Evolutionary conservation across 441 rosid genomes (phyloP), one percentile per base, ranked within the genome.

Genomic region (Rhodomyrtus psidioides): DNA sequence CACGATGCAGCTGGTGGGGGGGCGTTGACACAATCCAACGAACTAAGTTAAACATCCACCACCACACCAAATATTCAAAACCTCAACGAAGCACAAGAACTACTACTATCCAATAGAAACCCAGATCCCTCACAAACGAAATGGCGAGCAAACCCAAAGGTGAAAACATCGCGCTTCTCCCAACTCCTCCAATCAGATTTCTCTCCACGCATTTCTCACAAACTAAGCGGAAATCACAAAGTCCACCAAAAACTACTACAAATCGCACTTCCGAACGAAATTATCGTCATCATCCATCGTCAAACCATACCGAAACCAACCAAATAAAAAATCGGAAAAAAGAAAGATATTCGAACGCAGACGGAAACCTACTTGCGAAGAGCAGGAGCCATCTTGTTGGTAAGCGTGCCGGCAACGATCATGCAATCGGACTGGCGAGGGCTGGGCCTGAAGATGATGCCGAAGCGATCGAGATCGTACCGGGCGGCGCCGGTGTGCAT

Each of bases 321-420:
- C 79, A 24, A 21, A 70, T 70, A 39, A 70, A 70, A 34, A 0
- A 19, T 70, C n/a, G 26, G 8, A 42, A 42, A 12, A 74, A 15
- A 58, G 0, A 21, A 16, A 21, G 12, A 49, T 13, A 53, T 5
- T 9, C 7, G 49, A 55, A 49, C 49, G 27, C 30, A 10, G 28
- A 6, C 39, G 58, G 44, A 55, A 44, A 86, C 92, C 75, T 93
- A 97, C 99, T 90, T 97, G 92, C 99, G 95, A 84, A 97, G 98
- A 39, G 99, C 99, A 26, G 99, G 99, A 83, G 99, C 99, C 99
- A 97, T 97, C 93, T 97, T 97, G 85, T 97, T 97, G 86, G 99
- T 96, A 85, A 97, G 99, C 26, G 99, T 97, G 21, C 99, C 99
- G 14, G 99, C 99, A 51, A 97, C 99, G 87, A 97, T 93, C 99